These are phyloP conservation scores for Podospora appendiculata DNA, from an alignment of 495 filamentous ascomycete genomes.

Conservation along the genomic window DNA sequence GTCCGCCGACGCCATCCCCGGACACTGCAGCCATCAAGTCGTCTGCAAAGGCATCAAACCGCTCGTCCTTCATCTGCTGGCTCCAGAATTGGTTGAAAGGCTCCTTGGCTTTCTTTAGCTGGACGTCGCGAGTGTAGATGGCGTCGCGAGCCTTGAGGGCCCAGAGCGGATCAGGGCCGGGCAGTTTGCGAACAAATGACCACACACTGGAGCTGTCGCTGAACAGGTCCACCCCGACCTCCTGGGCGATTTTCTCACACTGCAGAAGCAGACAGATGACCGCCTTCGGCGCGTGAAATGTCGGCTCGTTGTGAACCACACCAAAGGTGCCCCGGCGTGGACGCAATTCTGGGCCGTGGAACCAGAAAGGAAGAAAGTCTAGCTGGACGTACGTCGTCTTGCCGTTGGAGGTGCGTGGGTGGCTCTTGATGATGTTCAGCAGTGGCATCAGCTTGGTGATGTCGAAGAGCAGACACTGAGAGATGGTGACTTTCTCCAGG, in stretches of 20 bases:
- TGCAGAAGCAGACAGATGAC: slow-evolving; percentile 5
- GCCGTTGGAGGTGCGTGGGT: neutral
- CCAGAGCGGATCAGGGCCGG: slow-evolving; percentile 20
- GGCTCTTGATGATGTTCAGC: slow-evolving; percentile 3
- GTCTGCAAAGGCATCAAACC: neutral
- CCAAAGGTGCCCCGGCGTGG: slow-evolving; percentile 13
- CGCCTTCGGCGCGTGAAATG: slow-evolving; percentile 17
- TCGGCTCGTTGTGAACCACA: slow-evolving; percentile 16
- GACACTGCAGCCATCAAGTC: slow-evolving; percentile 15
- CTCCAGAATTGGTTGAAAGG: no score
- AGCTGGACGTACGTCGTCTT: slow-evolving; percentile 3
- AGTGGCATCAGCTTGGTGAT: slow-evolving; percentile 13
- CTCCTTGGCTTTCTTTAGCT: no score
- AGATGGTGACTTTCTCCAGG: slow-evolving; percentile 13
- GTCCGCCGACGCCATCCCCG: slow-evolving; percentile 9
- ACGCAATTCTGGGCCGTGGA: slow-evolving; percentile 7
- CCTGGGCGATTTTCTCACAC: neutral
- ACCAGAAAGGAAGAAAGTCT: slow-evolving; percentile 18
- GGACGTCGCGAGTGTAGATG: no score
- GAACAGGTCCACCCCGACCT: slow-evolving; percentile 18
- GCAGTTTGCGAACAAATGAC: slow-evolving; percentile 16
- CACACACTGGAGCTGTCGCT: slow-evolving; percentile 18
- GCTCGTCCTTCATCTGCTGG: no score
- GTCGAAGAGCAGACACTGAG: slow-evolving; percentile 16
- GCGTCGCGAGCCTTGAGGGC: slow-evolving; percentile 19